These are phyloP conservation scores for Haematococcus lacustris DNA, from an alignment of 139 green algal genomes.

Conservation along the genomic window DNA sequence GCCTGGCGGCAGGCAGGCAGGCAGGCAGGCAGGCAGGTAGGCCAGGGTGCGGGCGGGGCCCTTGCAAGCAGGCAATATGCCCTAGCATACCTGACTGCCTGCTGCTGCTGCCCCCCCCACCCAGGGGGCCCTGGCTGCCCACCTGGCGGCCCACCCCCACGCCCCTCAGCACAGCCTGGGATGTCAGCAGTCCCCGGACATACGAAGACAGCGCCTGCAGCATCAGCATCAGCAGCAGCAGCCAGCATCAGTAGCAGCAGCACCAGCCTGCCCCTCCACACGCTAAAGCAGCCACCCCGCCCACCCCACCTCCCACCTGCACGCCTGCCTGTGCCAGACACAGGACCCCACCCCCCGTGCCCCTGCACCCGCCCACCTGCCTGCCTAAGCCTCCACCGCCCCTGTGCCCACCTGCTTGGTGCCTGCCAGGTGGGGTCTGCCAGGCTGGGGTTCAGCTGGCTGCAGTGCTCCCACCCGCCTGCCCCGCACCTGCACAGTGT, in stretches of 20 bases:
- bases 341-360: too few species aligned
- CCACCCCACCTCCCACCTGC: too few species aligned
- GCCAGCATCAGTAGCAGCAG: conserved; percentile 27
- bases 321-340: too few species aligned
- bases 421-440: background rate
- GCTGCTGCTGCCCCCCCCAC: too few species aligned
- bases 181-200: conserved; percentile 63
- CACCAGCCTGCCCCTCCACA: conserved; percentile 18
- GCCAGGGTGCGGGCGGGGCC: too few species aligned
- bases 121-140: too few species aligned
- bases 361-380: too few species aligned
- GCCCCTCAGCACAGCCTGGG: conserved; percentile 57
- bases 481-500: conserved; percentile 1
- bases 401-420: background rate
- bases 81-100: too few species aligned
- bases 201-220: conserved; percentile 68
- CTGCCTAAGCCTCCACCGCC: background rate
- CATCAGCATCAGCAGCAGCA: background rate
- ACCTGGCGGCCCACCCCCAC: conserved; percentile 60
- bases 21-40: too few species aligned
- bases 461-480: background rate
- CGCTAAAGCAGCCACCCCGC: background rate
- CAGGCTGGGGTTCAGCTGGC: background rate
- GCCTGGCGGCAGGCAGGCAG: too few species aligned
- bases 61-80: too few species aligned